Conservation (phyloP, 1,139 yeast species). For the Eremothecium cymbalariae region DNA sequence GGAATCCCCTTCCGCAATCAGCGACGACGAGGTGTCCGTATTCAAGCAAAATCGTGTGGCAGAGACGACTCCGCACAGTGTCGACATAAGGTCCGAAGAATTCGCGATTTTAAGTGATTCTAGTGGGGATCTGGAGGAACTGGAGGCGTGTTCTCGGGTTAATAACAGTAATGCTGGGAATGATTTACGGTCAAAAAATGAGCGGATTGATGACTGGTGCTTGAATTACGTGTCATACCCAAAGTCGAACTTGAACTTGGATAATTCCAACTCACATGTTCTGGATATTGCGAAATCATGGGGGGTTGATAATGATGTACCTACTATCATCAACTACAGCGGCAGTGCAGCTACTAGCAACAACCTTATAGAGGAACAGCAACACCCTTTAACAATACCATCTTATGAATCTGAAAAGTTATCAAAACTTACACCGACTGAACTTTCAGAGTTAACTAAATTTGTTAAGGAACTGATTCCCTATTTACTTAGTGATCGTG, state of each 20-base stretch:
- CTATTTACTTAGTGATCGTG: slow-evolving; percentile 6
- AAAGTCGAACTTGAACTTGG: neutral
- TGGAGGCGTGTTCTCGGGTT: slow-evolving; percentile 4
- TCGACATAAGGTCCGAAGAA: slow-evolving; percentile 13
- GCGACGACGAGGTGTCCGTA: slow-evolving; percentile 9
- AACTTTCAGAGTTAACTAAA: slow-evolving; percentile 11
- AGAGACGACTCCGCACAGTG: slow-evolving; percentile 2
- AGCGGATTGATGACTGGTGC: slow-evolving; percentile 20
- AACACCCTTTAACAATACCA: neutral
- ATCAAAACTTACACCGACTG: slow-evolving; percentile 11
- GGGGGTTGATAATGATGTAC: slow-evolving; percentile 12
- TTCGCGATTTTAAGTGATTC: slow-evolving; percentile 17
- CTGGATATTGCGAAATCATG: slow-evolving; percentile 15
- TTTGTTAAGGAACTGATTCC: slow-evolving; percentile 8
- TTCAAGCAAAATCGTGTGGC: neutral
- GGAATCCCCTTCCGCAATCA: slow-evolving; percentile 8
- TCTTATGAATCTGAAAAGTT: slow-evolving; percentile 8
- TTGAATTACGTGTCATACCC: slow-evolving; percentile 10
- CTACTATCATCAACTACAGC: too few species aligned
- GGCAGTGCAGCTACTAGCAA: neutral
- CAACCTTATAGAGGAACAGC: slow-evolving; percentile 3
- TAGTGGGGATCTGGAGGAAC: slow-evolving; percentile 11
- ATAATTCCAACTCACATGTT: slow-evolving; percentile 10
- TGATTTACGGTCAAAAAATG: slow-evolving; percentile 11
- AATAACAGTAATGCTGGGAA: neutral